Evolutionary conservation across 148 eudicot species (phyloP), one percentile per base, ranked within the genome.

Genomic region (Rhododendron kiyosumense): DNA sequence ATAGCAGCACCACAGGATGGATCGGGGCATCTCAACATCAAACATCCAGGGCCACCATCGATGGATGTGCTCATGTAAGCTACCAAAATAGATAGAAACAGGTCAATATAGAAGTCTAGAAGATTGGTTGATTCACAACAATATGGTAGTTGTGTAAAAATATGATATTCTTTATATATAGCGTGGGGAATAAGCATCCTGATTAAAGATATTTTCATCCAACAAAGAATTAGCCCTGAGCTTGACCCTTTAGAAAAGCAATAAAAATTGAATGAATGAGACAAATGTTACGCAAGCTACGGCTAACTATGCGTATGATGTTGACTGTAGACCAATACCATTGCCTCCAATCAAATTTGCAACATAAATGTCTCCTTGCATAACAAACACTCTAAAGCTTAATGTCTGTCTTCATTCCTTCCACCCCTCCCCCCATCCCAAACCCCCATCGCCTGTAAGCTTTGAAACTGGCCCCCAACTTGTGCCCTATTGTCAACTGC

Each of bases 11-110:
- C 87, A 85, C 98, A 94, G 15, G 90, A 88, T 85, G 91, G 88
- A 76, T 88, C 89, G 49, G 95, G 98, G 84, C 98, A 95, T 84
- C 90, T 85, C 88, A 94, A 75, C 86, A 86, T 88, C 87, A 95
- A 92, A 88, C 96, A 93, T 81, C 90, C 93, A 84, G 94, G 94
- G 1, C 95, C 96, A 61, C 87, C 93, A 49, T 89, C 84, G 78
- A 93, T 90, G 49, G 96, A 88, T 38, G 90, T 88, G 81, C 91
- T 89, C 59, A 94, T 90, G 87, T 94, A 94, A 81, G 79, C 96
- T 94, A 87, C 59, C 75, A 86, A 36, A 74, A 59, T 28, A 83
- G 45, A 59, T 30, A 89, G 24, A 32, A 52, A 69, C 59, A 83
- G 1, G 18, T 26, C 71, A 76, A 87, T 59, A 36, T 18, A 81